Percentiles rank a stretch among this genome's conserved stretches.
phyloP scores from a whole-genome alignment of 2,329 filamentous ascomycete genomes.

The Fusarium liriodendri region DNA sequence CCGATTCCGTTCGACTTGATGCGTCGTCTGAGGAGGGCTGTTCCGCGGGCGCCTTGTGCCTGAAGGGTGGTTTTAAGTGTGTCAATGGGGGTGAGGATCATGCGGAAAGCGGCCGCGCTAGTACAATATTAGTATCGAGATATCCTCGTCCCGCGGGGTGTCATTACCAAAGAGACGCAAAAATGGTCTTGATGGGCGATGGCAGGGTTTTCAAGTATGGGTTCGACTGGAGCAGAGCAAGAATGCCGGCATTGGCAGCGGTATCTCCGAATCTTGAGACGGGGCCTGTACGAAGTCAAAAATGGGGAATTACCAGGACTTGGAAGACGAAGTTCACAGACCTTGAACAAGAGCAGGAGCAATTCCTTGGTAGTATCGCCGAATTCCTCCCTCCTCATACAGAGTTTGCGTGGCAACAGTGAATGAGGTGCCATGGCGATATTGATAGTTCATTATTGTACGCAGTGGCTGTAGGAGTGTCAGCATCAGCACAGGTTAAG shows the following conservation, averaged over 20 bases:
- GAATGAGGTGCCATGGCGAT: slow-evolving; percentile 58
- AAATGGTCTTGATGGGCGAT: slow-evolving; percentile 57
- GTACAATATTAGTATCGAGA: too few relatives aligned
- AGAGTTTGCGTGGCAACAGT: slow-evolving; percentile 53
- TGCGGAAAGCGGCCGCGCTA: slow-evolving; percentile 59
- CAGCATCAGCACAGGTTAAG: rapidly evolving
- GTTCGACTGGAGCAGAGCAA: slow-evolving; percentile 59
- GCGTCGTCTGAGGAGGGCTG: slow-evolving; percentile 55
- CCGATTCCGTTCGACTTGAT: slow-evolving; percentile 57
- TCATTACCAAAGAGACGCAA: slow-evolving; percentile 56
- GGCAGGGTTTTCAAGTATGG: slow-evolving; percentile 57
- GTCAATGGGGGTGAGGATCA: slow-evolving; percentile 60
- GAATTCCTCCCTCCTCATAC: slow-evolving; percentile 54
- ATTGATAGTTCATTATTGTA: slow-evolving; percentile 64
- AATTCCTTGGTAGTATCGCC: slow-evolving; percentile 59
- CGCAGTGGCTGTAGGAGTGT: slow-evolving; percentile 52
- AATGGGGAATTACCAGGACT: rapidly evolving
- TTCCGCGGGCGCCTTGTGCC: slow-evolving; percentile 58
- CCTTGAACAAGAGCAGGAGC: slow-evolving; percentile 59
- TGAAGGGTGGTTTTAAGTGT: slow-evolving; percentile 63
- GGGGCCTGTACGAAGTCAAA: slow-evolving; percentile 48
- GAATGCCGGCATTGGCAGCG: slow-evolving; percentile 61
- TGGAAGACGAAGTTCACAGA: not conserved
- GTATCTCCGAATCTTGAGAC: slow-evolving; percentile 60
- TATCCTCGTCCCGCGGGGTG: too few relatives aligned